Conservation (phyloP, 2,329 filamentous ascomycete genomes). For the Nothophoma quercina region DNA sequence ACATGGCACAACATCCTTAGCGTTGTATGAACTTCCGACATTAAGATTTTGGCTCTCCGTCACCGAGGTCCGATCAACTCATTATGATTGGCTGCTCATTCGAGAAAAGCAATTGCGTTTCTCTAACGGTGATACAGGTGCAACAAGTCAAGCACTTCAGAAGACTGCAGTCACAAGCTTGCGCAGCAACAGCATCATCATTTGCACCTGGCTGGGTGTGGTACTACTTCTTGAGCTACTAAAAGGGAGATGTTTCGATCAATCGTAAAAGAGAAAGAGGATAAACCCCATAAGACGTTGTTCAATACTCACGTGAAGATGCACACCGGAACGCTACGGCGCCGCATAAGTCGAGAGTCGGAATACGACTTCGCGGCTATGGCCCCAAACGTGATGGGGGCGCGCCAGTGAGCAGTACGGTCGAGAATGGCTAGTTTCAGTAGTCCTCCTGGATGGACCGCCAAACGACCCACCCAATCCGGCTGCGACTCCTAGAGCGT, state of each 20-base stretch:
- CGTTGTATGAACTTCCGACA: not conserved
- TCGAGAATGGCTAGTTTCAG: not conserved
- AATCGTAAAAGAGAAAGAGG: not conserved
- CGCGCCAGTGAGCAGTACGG: not conserved
- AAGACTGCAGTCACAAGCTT: not conserved
- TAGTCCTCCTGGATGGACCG: not conserved
- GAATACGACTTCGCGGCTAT: constrained; percentile 5
- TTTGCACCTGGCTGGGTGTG: too few species aligned
- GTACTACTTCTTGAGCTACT: too few species aligned
- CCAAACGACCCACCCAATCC: not conserved
- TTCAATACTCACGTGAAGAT: not conserved
- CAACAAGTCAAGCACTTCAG: not conserved
- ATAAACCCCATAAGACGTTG: not conserved
- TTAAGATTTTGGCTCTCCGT: not conserved
- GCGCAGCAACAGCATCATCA: too few species aligned
- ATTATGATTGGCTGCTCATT: not conserved
- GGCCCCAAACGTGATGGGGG: constrained; percentile 1
- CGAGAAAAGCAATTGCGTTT: too few species aligned
- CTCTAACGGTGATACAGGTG: not conserved
- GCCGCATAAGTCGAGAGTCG: not conserved
- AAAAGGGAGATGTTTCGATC: too few species aligned
- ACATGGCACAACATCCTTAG: not conserved
- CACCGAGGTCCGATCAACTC: not conserved
- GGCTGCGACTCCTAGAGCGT: not conserved
- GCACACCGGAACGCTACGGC: not conserved